Base-by-base conservation (phyloP, 2,329 filamentous ascomycete species). In the Neofusicoccum sp. region DNA sequence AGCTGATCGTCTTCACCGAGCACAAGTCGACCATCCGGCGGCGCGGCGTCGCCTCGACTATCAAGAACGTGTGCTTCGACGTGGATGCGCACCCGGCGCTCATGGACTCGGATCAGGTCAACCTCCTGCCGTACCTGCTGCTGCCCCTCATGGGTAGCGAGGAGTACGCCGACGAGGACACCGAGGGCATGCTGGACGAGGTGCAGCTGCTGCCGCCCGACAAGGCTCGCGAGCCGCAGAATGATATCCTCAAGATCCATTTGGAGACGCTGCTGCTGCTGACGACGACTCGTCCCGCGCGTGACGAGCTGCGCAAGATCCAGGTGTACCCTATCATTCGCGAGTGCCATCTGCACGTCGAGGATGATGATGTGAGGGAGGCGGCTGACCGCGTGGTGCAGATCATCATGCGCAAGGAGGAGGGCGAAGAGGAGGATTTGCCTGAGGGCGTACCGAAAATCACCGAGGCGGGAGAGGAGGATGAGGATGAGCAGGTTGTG, bases 1-100 rank as follows among this genome's bases (percentile, higher is more conserved):
- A 98, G 79, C 81, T 99, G 63, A 89, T 89, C 63, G 93, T 98
- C 62, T 98, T 98, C 74, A 98, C 95, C 1, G 91, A 96, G 74
- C 91, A 97, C 77, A 82, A 84, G 67, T 96, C 90, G 2, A 84
- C 89, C 30, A 86, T 97, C 58, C 86, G 95, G 61, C 84, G 95
- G 59, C 91, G 91, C 69, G 95, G 95, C n/a, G 93, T 97, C n/a
- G 93, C 93, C 6, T 92, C 88, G 63, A 95, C 91, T 8, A 91
- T 99, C 73, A 98, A 98, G 76, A 99, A 99, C 71, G 86, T 90
- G 31, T 87, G 91, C 6, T 98, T 99, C 71, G 89, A 96, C 68
- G 77, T 93, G 5, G 76, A 84, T 3, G 84, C 88, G 0, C 93
- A 98, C 69, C 79, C 84, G 0, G 78, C 82, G 1, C 87, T 96